Evolutionary conservation across 2,329 filamentous ascomycete genomes (phyloP).

Genomic region (Periconia digitata): DNA sequence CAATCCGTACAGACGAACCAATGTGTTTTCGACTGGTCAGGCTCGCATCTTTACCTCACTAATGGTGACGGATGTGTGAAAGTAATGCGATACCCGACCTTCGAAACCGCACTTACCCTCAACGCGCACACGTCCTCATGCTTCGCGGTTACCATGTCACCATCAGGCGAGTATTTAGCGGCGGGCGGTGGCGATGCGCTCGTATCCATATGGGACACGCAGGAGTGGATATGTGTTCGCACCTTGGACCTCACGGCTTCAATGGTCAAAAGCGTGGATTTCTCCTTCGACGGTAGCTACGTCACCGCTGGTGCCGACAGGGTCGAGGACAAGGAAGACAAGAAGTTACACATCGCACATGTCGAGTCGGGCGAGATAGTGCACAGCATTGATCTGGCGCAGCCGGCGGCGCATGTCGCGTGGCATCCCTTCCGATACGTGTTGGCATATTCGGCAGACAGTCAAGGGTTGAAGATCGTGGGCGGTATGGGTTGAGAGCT

Average conservation of each 20-base stretch:
- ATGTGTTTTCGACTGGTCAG: constrained; percentile 73
- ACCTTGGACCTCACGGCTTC: constrained; percentile 70
- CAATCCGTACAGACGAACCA: constrained; percentile 70
- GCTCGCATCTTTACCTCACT: constrained; percentile 69
- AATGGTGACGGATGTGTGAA: constrained; percentile 71
- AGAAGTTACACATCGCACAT: constrained; percentile 69
- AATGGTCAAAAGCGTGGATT: constrained; percentile 71
- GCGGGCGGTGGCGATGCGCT: constrained; percentile 75
- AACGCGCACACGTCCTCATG: constrained; percentile 75
- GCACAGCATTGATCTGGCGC: constrained; percentile 69
- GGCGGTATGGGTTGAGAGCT: constrained; percentile 45
- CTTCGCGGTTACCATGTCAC: constrained; percentile 68
- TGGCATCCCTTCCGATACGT: constrained; percentile 78
- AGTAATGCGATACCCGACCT: constrained; percentile 57
- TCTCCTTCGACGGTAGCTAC: constrained; percentile 77
- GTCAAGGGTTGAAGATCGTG: constrained; percentile 67
- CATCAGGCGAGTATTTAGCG: constrained; percentile 70
- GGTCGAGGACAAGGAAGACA: constrained; percentile 72
- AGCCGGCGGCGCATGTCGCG: constrained; percentile 66
- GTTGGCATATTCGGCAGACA: constrained; percentile 70
- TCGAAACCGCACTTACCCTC: constrained; percentile 58
- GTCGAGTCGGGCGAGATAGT: constrained; percentile 74
- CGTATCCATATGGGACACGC: constrained; percentile 76
- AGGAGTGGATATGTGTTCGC: constrained; percentile 73
- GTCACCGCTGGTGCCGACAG: constrained; percentile 75